These are phyloP conservation scores for Xylariomycetidae sp. DNA, from an alignment of 2,329 filamentous ascomycete species.

Conservation along the genomic window DNA sequence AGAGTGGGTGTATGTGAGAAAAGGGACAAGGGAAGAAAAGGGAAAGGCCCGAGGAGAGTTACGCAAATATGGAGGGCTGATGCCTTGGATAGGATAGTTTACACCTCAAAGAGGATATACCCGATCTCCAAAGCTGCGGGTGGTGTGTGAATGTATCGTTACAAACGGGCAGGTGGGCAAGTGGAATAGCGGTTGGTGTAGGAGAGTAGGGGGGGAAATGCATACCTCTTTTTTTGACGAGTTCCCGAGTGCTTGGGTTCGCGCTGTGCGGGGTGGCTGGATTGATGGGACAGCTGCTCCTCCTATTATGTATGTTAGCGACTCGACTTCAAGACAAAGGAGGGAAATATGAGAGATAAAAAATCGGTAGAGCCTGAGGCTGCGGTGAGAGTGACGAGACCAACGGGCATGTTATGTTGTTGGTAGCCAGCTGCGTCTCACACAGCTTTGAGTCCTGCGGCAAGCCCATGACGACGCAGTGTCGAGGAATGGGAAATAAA, in stretches of 20 bases:
- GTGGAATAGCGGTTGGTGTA: conserved; percentile 14
- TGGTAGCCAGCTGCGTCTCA: conserved; percentile 2
- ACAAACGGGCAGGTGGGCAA: conserved; percentile 27
- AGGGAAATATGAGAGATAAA: conserved; percentile 8
- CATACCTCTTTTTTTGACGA: conserved; percentile 26
- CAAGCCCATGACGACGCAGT: conserved; percentile 15
- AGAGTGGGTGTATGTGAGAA: conserved; percentile 25
- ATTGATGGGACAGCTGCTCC: conserved; percentile 20
- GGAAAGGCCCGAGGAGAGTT: conserved; percentile 28
- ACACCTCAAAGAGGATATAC: conserved; percentile 26
- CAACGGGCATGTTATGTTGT: conserved; percentile 1
- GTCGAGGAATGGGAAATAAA: conserved; percentile 14
- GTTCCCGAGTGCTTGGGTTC: conserved; percentile 28
- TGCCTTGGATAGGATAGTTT: conserved; percentile 26
- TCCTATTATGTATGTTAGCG: conserved; percentile 3
- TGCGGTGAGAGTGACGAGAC: conserved; percentile 5
- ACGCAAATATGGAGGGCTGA: conserved; percentile 26
- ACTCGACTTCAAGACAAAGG: conserved; percentile 6
- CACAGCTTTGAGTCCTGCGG: conserved; percentile 7
- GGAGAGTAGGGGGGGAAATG: conserved; percentile 14
- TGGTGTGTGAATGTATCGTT: conserved; percentile 31
- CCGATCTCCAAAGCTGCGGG: conserved; percentile 24
- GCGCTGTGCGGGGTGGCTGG: conserved; percentile 22
- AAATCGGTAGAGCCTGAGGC: no score
- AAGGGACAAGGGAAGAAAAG: conserved; percentile 26